Base-by-base conservation (phyloP, 1,284 basidiomycete species). In the Coriolopsis trogii region DNA sequence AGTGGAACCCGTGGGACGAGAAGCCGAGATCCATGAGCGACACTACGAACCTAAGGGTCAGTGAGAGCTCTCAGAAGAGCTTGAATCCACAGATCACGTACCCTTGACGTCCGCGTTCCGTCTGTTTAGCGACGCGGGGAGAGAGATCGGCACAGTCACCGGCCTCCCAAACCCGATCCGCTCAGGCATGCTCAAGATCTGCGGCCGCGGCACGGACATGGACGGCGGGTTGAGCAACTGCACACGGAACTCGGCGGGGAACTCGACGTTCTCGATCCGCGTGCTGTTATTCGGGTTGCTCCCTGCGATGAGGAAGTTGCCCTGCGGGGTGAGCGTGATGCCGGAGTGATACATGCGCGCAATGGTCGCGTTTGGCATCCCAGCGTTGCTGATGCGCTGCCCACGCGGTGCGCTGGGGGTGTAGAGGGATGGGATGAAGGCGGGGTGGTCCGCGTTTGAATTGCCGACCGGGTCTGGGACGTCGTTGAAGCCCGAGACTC, bases 11-110 rank as follows among this genome's bases (percentile, higher is more conserved):
- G 56, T 78, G 77, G 9, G 73, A 70, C 26, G 73, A 74, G 68
- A 75, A 79, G 13, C 78, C 77, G 37, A 77, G 67, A 52, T 79
- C 77, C 70, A 79, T 76, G 20, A 79, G 62, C 34, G 71, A 67
- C n/a, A 74, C 72, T 74, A 41, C 6, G 29, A 24, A 43, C 25
- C 26, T 44, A 43, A 37, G 41, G 28, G 41, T 36, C 34, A 23
- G 4, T 40, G 15, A 24, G 46, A 9, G 0, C 37, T 13, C 13
- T n/a, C 23, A 23, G 24, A 13, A 18, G n/a, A 25, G 24, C 25
- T 21, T 10, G 15, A 23, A 45, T n/a, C 6, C 7, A 15, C 4
- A 21, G n/a, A 23, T 9, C 20, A 43, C 48, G 33, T 23, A 49
- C 48, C 49, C 21, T 45, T 34, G 12, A 50, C 49, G 12, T 50